Conservation (phyloP, 495 filamentous ascomycete genomes). For the Pyrenula massariospora region DNA sequence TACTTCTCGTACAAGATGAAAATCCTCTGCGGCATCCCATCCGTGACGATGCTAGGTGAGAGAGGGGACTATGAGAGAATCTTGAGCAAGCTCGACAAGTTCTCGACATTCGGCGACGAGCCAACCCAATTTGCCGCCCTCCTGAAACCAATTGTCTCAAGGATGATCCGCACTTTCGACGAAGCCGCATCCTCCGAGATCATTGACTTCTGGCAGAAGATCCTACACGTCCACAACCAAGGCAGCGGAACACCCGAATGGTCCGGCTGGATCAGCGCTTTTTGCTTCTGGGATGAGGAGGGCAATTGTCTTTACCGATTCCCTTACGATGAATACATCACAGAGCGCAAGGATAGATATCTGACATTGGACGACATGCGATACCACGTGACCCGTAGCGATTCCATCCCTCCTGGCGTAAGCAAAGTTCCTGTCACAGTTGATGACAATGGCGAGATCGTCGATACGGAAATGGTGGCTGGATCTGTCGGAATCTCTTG, state of each 20-base stretch:
- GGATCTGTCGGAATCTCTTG: constrained; percentile 17
- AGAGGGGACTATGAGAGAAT: constrained; percentile 27
- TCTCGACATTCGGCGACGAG: constrained; percentile 27
- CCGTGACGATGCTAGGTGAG: constrained; percentile 34
- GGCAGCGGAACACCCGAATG: constrained; percentile 17
- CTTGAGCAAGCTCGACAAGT: constrained; percentile 17
- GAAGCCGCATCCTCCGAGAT: constrained; percentile 8
- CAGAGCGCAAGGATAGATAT: neutral
- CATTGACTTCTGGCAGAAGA: constrained; percentile 28
- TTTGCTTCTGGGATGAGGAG: constrained; percentile 31
- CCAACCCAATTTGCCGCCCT: constrained; percentile 8
- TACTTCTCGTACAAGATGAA: constrained; percentile 22
- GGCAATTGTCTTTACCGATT: constrained; percentile 13
- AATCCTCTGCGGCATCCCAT: constrained; percentile 30
- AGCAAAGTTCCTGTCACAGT: constrained; percentile 17
- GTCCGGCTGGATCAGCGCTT: constrained; percentile 36
- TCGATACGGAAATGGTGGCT: constrained; percentile 18
- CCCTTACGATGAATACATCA: neutral
- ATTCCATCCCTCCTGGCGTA: constrained; percentile 13
- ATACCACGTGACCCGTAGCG: constrained; percentile 9
- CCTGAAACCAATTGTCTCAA: constrained; percentile 14
- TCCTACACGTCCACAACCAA: constrained; percentile 7
- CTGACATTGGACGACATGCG: constrained; percentile 9
- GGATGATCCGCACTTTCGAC: constrained; percentile 18
- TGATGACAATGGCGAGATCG: constrained; percentile 13